Base-by-base conservation (phyloP, 306 rosid species). In the Trifolium subterraneum region DNA sequence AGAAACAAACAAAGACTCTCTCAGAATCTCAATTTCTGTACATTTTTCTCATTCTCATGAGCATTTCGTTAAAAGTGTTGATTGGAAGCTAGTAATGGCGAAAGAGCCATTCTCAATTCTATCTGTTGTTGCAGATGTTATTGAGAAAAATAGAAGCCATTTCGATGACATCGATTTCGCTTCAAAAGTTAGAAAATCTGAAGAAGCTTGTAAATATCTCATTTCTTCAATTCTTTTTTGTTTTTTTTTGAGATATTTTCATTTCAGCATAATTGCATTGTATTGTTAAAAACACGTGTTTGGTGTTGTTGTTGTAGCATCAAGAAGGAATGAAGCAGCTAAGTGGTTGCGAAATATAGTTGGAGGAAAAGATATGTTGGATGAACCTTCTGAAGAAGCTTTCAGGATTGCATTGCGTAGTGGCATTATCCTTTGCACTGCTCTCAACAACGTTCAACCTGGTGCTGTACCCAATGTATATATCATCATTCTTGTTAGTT, bases 331-430 rank as follows among this genome's bases (percentile, higher is more conserved):
- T 68, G 96, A 92, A 78, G 99, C 98, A 60, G 95, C 93, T 1
- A 63, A 64, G 58, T 94, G 99, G 99, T 75, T 94, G 23, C 86
- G 85, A 75, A 88, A 81, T 73, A 85, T 59, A 12, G 87, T 84
- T 45, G 90, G 87, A 6, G 95, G 93, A 72, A 94, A 88, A 79
- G 99, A 92, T 39, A 73, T 94, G 59, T 85, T 96, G 7, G 86
- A 85, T 13, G 95, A 90, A 81, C 97, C 99, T 71, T 86, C 96
- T 13, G 99, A 94, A 87, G 96, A 90, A 74, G 96, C 90, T 51
- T 90, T 94, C 63, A 87, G 91, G 78, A 79, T 85, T 45, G 96
- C 87, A 68, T 81, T 94, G 85, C 90, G 95, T 23, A 92, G 93
- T 68, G 99, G 99, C 51, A 88, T 92, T 60, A 80, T 94, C 75